These are phyloP conservation scores for Apiospora phragmitis DNA, from an alignment of 2,329 filamentous ascomycete species.

Conservation along the genomic window DNA sequence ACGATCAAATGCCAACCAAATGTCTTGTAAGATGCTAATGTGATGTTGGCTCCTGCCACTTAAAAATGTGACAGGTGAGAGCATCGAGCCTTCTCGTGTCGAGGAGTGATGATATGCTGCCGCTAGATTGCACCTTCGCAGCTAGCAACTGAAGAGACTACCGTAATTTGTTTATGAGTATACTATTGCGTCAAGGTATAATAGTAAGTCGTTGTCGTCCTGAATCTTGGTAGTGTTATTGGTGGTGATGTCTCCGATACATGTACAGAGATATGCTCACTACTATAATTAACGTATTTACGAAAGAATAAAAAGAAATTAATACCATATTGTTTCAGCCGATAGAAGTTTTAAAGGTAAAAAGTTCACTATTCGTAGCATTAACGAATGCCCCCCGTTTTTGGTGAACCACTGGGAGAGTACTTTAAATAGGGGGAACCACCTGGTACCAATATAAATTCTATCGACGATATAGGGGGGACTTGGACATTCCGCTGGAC, in stretches of 20 bases:
- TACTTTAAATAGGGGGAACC: neutral
- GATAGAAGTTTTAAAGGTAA: too few relatives aligned
- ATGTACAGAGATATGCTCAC: too few relatives aligned
- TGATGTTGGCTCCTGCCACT: neutral
- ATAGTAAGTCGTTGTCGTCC: too few relatives aligned
- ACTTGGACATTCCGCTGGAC: neutral
- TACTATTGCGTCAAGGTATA: neutral
- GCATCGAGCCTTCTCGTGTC: neutral
- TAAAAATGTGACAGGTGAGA: neutral
- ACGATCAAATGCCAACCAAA: neutral
- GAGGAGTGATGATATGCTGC: neutral
- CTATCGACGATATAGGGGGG: neutral
- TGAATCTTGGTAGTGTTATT: too few relatives aligned
- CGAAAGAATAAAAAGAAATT: too few relatives aligned
- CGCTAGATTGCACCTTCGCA: neutral
- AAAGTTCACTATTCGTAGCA: too few relatives aligned
- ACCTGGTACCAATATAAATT: neutral
- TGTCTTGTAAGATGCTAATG: neutral
- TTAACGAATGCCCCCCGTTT: too few relatives aligned
- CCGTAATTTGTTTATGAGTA: neutral
- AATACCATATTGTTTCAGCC: too few relatives aligned
- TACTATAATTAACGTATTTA: too few relatives aligned
- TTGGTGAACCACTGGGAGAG: too few relatives aligned
- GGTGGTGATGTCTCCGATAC: too few relatives aligned
- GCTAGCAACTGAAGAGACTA: neutral